These are phyloP conservation scores for Cytospora leucostoma DNA, from an alignment of 2,329 filamentous ascomycete species.

Conservation along the genomic window DNA sequence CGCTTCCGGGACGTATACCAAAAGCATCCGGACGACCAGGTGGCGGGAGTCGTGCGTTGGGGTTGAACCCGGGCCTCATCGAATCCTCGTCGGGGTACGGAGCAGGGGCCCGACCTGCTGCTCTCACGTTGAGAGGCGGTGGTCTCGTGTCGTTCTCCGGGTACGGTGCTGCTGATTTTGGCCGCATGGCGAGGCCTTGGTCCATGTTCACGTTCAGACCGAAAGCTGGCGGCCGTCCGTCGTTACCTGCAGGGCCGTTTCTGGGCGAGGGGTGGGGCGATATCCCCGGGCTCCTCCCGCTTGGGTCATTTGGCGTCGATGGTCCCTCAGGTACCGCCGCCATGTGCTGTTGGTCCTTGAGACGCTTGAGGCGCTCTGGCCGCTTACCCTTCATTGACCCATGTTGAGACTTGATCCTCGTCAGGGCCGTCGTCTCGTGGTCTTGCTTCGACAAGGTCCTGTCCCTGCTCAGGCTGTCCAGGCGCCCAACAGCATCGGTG, in stretches of 20 bases:
- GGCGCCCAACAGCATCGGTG: constrained; percentile 77
- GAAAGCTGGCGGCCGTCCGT: constrained; percentile 53
- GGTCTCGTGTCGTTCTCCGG: constrained; percentile 65
- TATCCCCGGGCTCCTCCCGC: constrained; percentile 31
- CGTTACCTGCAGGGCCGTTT: constrained; percentile 41
- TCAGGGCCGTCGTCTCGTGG: constrained; percentile 88
- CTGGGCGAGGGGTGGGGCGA: constrained; percentile 48
- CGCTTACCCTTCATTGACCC: constrained; percentile 66
- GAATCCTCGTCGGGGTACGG: constrained; percentile 54
- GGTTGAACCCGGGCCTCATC: background rate
- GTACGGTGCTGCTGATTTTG: constrained; percentile 66
- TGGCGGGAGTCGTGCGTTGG: constrained; percentile 13
- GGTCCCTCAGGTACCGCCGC: constrained; percentile 25
- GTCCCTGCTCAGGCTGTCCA: constrained; percentile 81
- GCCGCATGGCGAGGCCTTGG: constrained; percentile 41
- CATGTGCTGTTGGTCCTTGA: constrained; percentile 36
- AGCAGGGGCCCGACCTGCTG: constrained; percentile 47
- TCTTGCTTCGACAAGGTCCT: constrained; percentile 86
- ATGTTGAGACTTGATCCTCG: constrained; percentile 80
- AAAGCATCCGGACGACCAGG: constrained; percentile 51
- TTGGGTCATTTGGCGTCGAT: constrained; percentile 23
- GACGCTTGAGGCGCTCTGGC: constrained; percentile 54
- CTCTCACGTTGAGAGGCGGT: constrained; percentile 45
- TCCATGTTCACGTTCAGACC: constrained; percentile 48
- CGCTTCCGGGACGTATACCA: constrained; percentile 52